Evolutionary conservation across 192 early-diverging fungal genomes (phyloP), one percentile per base, ranked within the genome.

Genomic region (Rhizophagus sp.): DNA sequence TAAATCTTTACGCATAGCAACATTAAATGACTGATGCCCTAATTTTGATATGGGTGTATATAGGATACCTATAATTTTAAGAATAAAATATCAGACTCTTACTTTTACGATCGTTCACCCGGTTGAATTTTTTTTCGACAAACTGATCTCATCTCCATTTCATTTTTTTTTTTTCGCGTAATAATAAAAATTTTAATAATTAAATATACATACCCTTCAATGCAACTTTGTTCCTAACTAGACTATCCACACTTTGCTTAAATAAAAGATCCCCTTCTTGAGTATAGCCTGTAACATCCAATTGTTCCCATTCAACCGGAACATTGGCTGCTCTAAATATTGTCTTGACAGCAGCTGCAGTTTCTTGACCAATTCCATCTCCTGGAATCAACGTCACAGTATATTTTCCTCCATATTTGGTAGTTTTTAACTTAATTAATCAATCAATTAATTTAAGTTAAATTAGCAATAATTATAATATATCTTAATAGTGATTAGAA

Each of bases 311-410:
- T 84, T 97, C 93, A 77, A 99, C 91, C 25, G 98, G 98, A 33
- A 96, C 96, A 72, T 93, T 91, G 82, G 93, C 93, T 24, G 96
- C 97, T 81, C 90, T 92, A 88, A 99, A 99, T 73, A 99, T 91
- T 70, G 94, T 90, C 90, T 98, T 97, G 49, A 99, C 96, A 24
- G 97, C 89, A 12, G 87, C 83, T 57, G 96, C 93, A 82, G 94
- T 95, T 84, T 99, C 98, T 82, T 94, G 91, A 80, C 98, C 98
- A 81, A 99, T 93, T 87, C 98, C 98, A 87, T 99, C 98, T 84
- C 98, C 98, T 57, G 98, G 98, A 81, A 99, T 97, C 75, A 99
- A 90, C 41, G 98, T 98, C 65, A 98, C 95, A 62, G 96, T 98
- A 90, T 96, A 94, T 30, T 91, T 92, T 66, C 98, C 98, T 64